Conservation (phyloP, 495 filamentous ascomycete species). For the Xylaria castorea region DNA sequence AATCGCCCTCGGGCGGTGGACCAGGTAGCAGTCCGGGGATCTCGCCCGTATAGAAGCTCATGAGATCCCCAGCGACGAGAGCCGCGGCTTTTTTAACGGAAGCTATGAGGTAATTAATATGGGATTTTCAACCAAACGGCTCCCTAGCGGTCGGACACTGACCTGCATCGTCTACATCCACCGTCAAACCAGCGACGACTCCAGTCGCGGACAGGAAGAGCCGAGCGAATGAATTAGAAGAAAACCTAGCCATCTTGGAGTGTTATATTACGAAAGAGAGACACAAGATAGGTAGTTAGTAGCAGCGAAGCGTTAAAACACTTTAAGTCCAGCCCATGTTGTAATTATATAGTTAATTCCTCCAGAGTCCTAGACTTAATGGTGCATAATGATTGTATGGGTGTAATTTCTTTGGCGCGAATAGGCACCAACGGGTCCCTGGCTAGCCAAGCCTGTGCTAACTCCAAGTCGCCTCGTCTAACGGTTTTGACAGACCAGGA, state of each 20-base stretch:
- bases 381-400: neutral
- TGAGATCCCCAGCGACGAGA: slow-evolving; percentile 62
- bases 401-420: slow-evolving; percentile 1
- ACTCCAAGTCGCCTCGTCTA: neutral
- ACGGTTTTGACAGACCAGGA: neutral
- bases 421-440: neutral
- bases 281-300: slow-evolving; percentile 11
- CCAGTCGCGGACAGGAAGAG: slow-evolving; percentile 33
- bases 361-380: neutral
- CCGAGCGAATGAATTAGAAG: slow-evolving; percentile 23
- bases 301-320: neutral
- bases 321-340: neutral
- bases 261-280: slow-evolving; percentile 9
- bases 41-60: slow-evolving; percentile 62
- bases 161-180: slow-evolving; percentile 38
- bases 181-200: slow-evolving; percentile 32
- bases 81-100: slow-evolving; percentile 63
- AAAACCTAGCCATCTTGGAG: slow-evolving; percentile 32
- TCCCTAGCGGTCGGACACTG: slow-evolving; percentile 6
- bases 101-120: slow-evolving; percentile 39
- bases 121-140: neutral
- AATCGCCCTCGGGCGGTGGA: slow-evolving; percentile 31
- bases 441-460: neutral
- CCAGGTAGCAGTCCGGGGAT: slow-evolving; percentile 59
- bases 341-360: neutral